Evolutionary conservation across 2,329 filamentous ascomycete species (phyloP).

Genomic region (Metarhizium sp.): DNA sequence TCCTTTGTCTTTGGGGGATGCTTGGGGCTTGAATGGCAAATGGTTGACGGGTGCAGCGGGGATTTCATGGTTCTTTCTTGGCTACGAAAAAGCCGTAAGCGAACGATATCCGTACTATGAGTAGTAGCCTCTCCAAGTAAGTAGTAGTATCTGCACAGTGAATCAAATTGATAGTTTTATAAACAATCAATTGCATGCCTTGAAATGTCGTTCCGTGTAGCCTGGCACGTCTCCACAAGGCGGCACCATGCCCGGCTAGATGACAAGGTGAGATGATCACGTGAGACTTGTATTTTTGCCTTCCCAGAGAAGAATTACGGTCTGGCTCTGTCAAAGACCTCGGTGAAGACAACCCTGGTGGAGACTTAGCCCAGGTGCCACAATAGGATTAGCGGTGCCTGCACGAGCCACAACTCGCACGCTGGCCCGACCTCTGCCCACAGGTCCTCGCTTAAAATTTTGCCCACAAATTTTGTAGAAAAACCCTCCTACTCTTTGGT

Average conservation of each 20-base stretch:
- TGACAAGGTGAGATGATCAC: background rate
- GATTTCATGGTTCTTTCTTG: constrained; percentile 14
- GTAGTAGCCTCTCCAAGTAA: constrained; percentile 3
- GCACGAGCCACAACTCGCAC: constrained; percentile 15
- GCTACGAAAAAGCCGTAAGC: constrained; percentile 17
- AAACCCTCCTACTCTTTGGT: constrained; percentile 10
- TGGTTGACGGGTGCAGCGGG: constrained; percentile 1
- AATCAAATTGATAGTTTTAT: constrained; percentile 1
- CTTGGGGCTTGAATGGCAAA: background rate
- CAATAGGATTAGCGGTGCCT: constrained; percentile 4
- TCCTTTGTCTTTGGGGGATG: constrained; percentile 9
- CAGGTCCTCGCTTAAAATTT: constrained; percentile 29
- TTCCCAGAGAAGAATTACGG: background rate
- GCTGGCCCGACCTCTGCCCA: background rate
- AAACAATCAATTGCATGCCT: background rate
- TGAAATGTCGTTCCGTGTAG: background rate
- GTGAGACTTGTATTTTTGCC: background rate
- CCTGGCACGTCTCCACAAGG: background rate
- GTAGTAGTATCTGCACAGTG: background rate
- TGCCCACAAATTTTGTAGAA: constrained; percentile 24
- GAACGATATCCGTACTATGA: constrained; percentile 16
- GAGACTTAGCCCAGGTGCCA: constrained; percentile 4
- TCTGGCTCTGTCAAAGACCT: background rate
- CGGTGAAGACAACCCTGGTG: constrained; percentile 8
- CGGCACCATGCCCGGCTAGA: background rate